phyloP scores from a whole-genome alignment of 2,329 filamentous ascomycete genomes.

The Stachybotrys chartarum region DNA sequence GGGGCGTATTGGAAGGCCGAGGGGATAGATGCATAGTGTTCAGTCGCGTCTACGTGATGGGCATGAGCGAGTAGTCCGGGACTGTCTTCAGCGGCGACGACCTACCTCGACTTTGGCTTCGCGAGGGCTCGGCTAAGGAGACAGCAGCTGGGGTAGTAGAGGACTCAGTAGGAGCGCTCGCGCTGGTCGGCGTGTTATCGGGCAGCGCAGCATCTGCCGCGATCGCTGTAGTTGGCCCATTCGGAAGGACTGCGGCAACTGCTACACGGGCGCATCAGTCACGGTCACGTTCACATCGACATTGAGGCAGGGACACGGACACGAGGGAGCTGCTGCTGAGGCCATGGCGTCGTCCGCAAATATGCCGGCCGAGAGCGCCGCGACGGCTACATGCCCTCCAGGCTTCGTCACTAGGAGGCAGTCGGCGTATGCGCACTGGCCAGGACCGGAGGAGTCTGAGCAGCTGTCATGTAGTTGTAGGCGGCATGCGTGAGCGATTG shows the following conservation, averaged over 20 bases:
- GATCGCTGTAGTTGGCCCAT: neutral
- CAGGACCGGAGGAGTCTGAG: no score
- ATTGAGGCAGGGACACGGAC: neutral
- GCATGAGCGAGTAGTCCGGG: neutral
- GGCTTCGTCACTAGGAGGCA: neutral
- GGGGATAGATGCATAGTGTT: neutral
- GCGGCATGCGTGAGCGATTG: no score
- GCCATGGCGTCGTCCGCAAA: neutral
- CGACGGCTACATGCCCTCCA: neutral
- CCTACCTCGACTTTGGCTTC: neutral
- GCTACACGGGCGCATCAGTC: neutral
- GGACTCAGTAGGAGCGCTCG: conserved; percentile 13
- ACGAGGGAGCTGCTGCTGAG: neutral
- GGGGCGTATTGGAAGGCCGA: conserved; percentile 9
- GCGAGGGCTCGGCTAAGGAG: neutral
- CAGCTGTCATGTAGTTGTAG: no score
- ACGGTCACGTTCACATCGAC: neutral
- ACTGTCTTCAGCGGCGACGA: neutral
- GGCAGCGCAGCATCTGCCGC: neutral
- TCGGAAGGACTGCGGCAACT: neutral
- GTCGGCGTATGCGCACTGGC: neutral
- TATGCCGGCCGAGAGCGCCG: neutral
- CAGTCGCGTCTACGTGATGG: neutral
- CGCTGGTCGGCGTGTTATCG: conserved; percentile 13
- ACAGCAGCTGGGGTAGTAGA: conserved; percentile 11